Percentiles rank a stretch among this genome's conserved stretches.
These are phyloP conservation scores for Craterostigma plantagineum DNA, from an alignment of 257 asterid genomes.

Conservation along the genomic window DNA sequence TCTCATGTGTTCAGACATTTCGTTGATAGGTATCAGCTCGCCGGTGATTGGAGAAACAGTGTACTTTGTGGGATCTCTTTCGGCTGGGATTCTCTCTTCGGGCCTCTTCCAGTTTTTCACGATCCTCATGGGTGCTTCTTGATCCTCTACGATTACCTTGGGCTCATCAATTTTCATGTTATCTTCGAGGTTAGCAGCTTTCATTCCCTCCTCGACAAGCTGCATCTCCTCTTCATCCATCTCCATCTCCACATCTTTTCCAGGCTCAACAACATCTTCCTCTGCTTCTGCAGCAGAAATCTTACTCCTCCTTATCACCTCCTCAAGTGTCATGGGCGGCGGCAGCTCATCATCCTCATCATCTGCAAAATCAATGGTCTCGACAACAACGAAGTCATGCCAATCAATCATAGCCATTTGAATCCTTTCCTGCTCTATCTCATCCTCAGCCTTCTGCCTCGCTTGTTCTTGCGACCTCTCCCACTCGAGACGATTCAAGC, in stretches of 20 bases:
- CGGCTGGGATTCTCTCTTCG: constrained; percentile 69
- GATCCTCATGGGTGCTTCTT: constrained; percentile 80
- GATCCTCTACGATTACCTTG: constrained; percentile 32
- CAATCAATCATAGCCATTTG: constrained; percentile 97
- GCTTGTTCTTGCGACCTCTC: constrained; percentile 90
- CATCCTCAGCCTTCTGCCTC: constrained; percentile 90
- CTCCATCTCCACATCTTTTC: constrained; percentile 91
- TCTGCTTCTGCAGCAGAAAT: constrained; percentile 44
- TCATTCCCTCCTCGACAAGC: constrained; percentile 89
- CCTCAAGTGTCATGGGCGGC: constrained; percentile 91
- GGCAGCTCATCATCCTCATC: constrained; percentile 94
- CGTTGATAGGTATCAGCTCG: constrained; percentile 64
- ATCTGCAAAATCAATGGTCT: constrained; percentile 82
- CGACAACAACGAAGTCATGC: constrained; percentile 96
- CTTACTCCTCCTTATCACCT: constrained; percentile 94
- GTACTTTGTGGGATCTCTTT: constrained; percentile 68
- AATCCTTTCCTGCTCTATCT: constrained; percentile 67
- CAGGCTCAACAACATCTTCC: constrained; percentile 68
- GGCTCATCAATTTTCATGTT: constrained; percentile 26
- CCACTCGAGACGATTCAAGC: constrained; percentile 86
- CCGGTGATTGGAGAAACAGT: constrained; percentile 83
- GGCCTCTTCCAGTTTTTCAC: constrained; percentile 94
- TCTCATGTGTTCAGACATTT: constrained; percentile 97
- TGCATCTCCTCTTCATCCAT: constrained; percentile 98
- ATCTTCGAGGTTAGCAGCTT: constrained; percentile 70